Percentiles rank a stretch among this genome's conserved stretches.
phyloP scores from a whole-genome alignment of 805 yeast genomes.

The Vanderwaltozyma yarrowii region DNA sequence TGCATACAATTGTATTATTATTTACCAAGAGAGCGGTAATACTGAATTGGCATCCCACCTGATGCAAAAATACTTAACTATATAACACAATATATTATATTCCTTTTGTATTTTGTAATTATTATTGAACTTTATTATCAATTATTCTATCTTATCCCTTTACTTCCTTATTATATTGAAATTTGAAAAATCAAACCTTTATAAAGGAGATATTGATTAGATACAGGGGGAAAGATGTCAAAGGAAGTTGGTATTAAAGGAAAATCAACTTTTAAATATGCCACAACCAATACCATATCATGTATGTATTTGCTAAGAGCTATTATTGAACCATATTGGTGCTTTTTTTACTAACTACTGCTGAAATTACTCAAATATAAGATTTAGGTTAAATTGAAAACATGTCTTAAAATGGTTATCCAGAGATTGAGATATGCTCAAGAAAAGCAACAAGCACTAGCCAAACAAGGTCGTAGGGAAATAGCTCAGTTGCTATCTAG shows the following conservation, averaged over 20 bases:
- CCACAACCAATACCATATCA: slow-evolving; percentile 1
- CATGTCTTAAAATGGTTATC: slow-evolving; percentile 50
- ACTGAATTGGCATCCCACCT: slow-evolving; percentile 49
- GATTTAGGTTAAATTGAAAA: slow-evolving; percentile 22
- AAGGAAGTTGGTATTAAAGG: no score
- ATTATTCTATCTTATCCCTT: no score
- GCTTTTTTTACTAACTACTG: slow-evolving; percentile 1
- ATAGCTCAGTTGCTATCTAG: slow-evolving; percentile 58
- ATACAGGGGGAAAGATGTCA: not conserved
- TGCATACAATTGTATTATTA: slow-evolving; percentile 72
- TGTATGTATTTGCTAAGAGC: no score
- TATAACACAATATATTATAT: slow-evolving; percentile 23
- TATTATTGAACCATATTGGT: no score
- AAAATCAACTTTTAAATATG: no score
- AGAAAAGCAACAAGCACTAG: slow-evolving; percentile 61
- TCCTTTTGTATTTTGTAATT: no score
- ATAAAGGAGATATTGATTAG: not conserved
- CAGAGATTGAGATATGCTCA: slow-evolving; percentile 62
- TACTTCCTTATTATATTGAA: no score
- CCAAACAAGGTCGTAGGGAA: slow-evolving; percentile 62
- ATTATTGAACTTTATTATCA: not conserved
- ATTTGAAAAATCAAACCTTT: not conserved
- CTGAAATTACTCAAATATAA: not conserved
- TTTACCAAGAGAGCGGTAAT: slow-evolving; percentile 72
- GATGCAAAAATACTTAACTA: slow-evolving; percentile 53